Evolutionary conservation across 495 filamentous ascomycete genomes (phyloP).

Genomic region (Penicillium simplicissimum): DNA sequence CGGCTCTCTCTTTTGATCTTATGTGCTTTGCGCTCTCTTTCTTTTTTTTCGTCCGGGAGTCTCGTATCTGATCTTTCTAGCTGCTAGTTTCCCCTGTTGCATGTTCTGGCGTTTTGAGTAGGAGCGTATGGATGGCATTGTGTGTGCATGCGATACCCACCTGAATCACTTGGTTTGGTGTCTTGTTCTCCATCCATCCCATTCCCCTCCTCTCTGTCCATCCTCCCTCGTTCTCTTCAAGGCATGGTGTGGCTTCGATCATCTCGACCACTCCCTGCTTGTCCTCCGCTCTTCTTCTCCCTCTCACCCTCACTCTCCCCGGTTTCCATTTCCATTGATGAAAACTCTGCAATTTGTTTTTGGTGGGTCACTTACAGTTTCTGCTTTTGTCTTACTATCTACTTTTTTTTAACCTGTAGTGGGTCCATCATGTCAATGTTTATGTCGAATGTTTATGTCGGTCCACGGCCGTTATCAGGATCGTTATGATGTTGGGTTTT

Average conservation of each 20-base stretch:
- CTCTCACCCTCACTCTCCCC: background rate
- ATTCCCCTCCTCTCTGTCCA: slow-evolving; percentile 9
- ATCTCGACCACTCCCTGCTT: slow-evolving; percentile 5
- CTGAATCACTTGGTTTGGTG: slow-evolving; percentile 30
- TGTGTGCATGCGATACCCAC: slow-evolving; percentile 44
- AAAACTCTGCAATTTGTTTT: slow-evolving; percentile 2
- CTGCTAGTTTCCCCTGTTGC: slow-evolving; percentile 26
- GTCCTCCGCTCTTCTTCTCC: slow-evolving; percentile 8
- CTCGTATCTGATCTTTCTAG: slow-evolving; percentile 24
- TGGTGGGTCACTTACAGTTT: slow-evolving; percentile 13
- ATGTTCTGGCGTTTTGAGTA: slow-evolving; percentile 40
- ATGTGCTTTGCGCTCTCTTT: slow-evolving; percentile 13
- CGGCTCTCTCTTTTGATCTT: slow-evolving; percentile 17
- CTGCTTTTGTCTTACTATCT: slow-evolving; percentile 31
- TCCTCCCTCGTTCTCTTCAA: slow-evolving; percentile 13
- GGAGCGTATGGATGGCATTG: slow-evolving; percentile 32
- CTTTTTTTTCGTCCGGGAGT: slow-evolving; percentile 21
- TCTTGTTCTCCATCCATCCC: background rate
- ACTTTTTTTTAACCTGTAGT: slow-evolving; percentile 12
- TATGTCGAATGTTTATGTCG: too few relatives aligned
- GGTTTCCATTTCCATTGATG: background rate
- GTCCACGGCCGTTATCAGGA: slow-evolving; percentile 15
- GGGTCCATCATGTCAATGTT: slow-evolving; percentile 16
- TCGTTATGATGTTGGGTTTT: slow-evolving; percentile 13
- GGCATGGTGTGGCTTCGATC: slow-evolving; percentile 31